These are phyloP conservation scores for Pseudogymnoascus sp. DNA, from an alignment of 2,329 filamentous ascomycete genomes.

Conservation along the genomic window DNA sequence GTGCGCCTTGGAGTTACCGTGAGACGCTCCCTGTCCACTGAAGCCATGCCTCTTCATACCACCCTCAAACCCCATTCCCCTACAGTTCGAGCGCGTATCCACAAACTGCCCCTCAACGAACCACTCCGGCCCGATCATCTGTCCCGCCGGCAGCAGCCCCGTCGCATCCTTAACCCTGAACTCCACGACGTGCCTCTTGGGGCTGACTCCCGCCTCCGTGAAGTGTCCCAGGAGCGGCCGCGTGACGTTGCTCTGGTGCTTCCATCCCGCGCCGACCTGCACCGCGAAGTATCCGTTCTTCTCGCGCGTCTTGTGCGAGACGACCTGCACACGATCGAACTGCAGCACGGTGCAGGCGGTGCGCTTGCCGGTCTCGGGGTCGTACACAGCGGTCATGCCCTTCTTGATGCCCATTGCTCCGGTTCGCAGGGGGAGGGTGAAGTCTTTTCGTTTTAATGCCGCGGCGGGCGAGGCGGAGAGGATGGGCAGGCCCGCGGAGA, in stretches of 20 bases:
- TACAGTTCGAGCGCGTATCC: conserved; percentile 68
- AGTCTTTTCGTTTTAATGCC: conserved; percentile 49
- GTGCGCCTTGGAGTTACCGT: conserved; percentile 94
- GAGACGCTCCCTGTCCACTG: conserved; percentile 76
- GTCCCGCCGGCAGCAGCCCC: conserved; percentile 69
- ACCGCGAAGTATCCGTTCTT: conserved; percentile 90
- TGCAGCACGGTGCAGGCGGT: conserved; percentile 87
- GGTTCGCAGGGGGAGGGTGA: conserved; percentile 58
- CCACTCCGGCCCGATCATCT: conserved; percentile 75
- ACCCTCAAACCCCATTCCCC: conserved; percentile 90
- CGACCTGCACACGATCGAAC: conserved; percentile 83
- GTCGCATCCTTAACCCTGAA: conserved; percentile 70
- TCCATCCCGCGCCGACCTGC: conserved; percentile 73
- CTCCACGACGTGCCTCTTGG: conserved; percentile 77
- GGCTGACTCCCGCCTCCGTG: conserved; percentile 68
- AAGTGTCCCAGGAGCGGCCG: conserved; percentile 82
- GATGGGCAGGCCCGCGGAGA: conserved; percentile 44
- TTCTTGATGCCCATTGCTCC: conserved; percentile 84
- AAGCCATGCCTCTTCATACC: conserved; percentile 97
- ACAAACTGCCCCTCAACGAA: conserved; percentile 86
- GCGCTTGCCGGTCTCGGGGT: conserved; percentile 63
- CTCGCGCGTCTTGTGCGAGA: conserved; percentile 73
- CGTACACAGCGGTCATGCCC: conserved; percentile 90
- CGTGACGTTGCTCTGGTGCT: conserved; percentile 66
- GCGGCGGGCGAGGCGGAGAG: conserved; percentile 52